Base-by-base conservation (phyloP, 2,329 filamentous ascomycete species). In the Cladosporium sp. region DNA sequence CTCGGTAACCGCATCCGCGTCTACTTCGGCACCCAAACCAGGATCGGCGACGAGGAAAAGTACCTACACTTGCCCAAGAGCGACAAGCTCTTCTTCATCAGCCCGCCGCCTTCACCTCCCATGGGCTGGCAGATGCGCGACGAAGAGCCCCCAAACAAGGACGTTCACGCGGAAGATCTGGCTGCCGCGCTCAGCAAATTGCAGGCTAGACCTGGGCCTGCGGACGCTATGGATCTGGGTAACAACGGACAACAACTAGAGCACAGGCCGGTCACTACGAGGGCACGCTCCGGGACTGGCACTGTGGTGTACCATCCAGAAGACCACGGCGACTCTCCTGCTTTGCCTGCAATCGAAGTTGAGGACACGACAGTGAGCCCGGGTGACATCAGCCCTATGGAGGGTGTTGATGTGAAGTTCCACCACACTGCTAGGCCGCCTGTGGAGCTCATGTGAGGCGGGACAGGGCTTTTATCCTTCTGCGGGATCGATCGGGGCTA, bases 1-100 rank as follows among this genome's bases (percentile, higher is more conserved):
- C 82, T 92, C 75, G 89, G 88, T 66, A 80, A 86, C 71, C 78
- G 80, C 56, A 82, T 87, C 66, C 81, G 82, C 62, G 82, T 91
- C 65, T 91, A 83, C 73, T 83, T 84, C 63, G 81, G 82, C 64
- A 72, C 76, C 59, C 72, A 72, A 9, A 82, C 82, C 28, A 77
- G 80, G 9, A 71, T 81, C 58, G 59, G 70, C 65, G 3, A 56
- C 12, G 68, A 78, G 51, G 60, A 64, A 7, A 66, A 67, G 34
- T 71, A 76, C 39, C 70, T 71, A 42, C 77, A 82, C 57, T 75
- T 84, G 9, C 84, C 84, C 1, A 79, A 85, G 57, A 74, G 77
- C 51, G 78, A 83, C 58, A 85, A 85, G 67, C 73, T 86, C 44
- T 86, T 87, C 77, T 87, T 87, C 71, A 87, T 87, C 71, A 80